A percentile compares a stretch with the other conserved stretches of the same genome.
Evolutionary conservation across 768 basidiomycete genomes (phyloP).

Genomic region (Chalciporus pseudorubinellus): DNA sequence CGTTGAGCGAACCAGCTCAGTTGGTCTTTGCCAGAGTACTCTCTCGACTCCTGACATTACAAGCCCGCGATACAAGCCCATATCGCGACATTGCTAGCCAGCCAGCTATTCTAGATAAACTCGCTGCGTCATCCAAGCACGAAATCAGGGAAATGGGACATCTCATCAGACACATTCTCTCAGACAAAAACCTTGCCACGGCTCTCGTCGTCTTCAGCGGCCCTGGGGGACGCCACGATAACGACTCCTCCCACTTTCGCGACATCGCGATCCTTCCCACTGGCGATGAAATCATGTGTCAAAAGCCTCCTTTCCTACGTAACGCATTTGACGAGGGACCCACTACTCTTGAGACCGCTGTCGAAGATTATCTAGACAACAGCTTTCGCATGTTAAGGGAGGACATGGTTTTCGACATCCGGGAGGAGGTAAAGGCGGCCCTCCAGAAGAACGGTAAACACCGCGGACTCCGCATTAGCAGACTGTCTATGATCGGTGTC

Average conservation of each 20-base stretch:
- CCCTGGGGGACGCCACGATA: conserved; percentile 69
- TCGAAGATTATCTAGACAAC: background rate
- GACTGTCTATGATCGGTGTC: conserved; percentile 37
- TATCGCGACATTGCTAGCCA: conserved; percentile 40
- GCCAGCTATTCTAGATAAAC: conserved; percentile 21
- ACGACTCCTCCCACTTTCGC: conserved; percentile 58
- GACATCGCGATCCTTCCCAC: conserved; percentile 61
- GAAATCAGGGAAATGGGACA: conserved; percentile 34
- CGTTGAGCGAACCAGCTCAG: conserved; percentile 36
- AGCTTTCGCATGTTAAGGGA: background rate
- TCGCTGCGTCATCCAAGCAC: conserved; percentile 21
- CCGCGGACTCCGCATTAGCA: conserved; percentile 30
- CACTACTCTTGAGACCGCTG: background rate
- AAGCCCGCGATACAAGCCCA: conserved; percentile 29
- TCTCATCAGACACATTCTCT: conserved; percentile 40
- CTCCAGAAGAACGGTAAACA: conserved; percentile 35
- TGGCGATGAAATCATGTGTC: conserved; percentile 51
- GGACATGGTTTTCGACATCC: conserved; percentile 54
- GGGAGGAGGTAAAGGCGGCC: conserved; percentile 48
- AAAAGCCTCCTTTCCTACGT: conserved; percentile 48
- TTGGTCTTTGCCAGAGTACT: conserved; percentile 47
- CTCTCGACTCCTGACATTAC: conserved; percentile 42
- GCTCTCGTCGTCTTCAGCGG: conserved; percentile 17
- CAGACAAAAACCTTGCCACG: conserved; percentile 18
- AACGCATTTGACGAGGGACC: conserved; percentile 40